Evolutionary conservation across 2,329 filamentous ascomycete species (phyloP), one percentile per base, ranked within the genome.

Genomic region (Ophiosphaerella narmari): DNA sequence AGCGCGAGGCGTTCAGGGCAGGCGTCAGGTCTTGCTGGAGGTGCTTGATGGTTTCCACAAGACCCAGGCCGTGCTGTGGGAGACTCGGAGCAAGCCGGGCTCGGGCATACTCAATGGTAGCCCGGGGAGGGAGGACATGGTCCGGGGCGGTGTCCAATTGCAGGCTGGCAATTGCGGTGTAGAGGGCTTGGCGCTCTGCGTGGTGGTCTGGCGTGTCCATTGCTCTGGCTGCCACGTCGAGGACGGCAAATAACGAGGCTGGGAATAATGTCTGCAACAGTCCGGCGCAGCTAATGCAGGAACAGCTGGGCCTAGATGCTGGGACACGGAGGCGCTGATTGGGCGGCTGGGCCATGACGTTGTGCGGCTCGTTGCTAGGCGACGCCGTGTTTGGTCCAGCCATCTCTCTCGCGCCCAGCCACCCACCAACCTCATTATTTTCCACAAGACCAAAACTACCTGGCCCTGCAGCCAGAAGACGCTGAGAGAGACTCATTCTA

Each of bases 1-100:
- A 74, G 26, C 66, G 80, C 63, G 85, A 82, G 13, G 79, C 82
- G 61, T 87, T 91, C 51, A 94, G 80, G 1, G 81, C 88, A 6
- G 79, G 78, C 3, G 70, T 68, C 6, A 83, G 65, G 26, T 81
- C 77, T 6, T 74, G 54, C 5, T 71, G 56, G 3, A 83, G 60
- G 57, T 83, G 80, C 6, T 66, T 55, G 39, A 75, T 68, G 5
- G 75, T 74, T 31, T 66, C 62, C 52, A 73, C 62, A 12, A 78
- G 63, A 12, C 81, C 80, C 2, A 77, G 59, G 6, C 80, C 80
- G 5, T 54, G 43, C 0, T 51, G 24, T 8, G 76, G 72, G 2
- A 82, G 64, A 1, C 58, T 60, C 2, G 57, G 33, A n/a, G 66
- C 63, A 12, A 83, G 63, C 9, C 59, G 65, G 18, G 57, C 49